Base-by-base conservation (phyloP, 345 rosid genomes). In the Citrus cavaleriei region DNA sequence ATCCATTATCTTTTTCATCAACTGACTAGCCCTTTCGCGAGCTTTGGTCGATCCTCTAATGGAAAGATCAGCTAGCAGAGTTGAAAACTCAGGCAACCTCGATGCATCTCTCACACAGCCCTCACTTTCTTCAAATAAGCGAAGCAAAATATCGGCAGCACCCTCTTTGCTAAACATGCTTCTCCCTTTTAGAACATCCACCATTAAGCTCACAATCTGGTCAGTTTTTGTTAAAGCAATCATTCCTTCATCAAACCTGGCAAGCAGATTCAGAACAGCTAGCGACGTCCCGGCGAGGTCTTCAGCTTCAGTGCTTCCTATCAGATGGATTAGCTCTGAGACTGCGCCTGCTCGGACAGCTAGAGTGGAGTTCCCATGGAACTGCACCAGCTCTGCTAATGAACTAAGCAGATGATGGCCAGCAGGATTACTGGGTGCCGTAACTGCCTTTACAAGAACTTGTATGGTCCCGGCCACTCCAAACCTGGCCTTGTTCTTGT, bases 401-500 rank as follows among this genome's bases (percentile, higher is more conserved):
- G 90, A 84, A 51, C 89, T 85, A 4, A 89, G 87, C 63, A 89
- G 77, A 78, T 87, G 90, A 62, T 86, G 90, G 8, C 87, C 57
- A 1, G 86, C 84, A 19, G 73, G 74, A n/a, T 62, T 54, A 1
- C 68, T 37, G 0, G 85, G 75, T 24, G 75, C 82, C 0, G 87
- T 84, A 46, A 89, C 55, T 0, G 80, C 83, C 66, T 78, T 66
- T 21, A 88, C 77, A 5, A 91, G 77, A 16, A 82, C 63, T 40
- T 84, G 88, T 78, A 89, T 28, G 3, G 93, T 87, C 0, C 91
- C 91, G 0, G 88, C 90, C 3, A 87, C 91, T 2, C 95, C 93
- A 32, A 91, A 89, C 83, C 84, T 89, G 73, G 93, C 93, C 83
- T 91, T 91, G 87, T 91, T 89, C 74, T 88, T 87, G 87, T 89